Evolutionary conservation across 2,329 filamentous ascomycete species (phyloP).

Genomic region (Cytospora mali): DNA sequence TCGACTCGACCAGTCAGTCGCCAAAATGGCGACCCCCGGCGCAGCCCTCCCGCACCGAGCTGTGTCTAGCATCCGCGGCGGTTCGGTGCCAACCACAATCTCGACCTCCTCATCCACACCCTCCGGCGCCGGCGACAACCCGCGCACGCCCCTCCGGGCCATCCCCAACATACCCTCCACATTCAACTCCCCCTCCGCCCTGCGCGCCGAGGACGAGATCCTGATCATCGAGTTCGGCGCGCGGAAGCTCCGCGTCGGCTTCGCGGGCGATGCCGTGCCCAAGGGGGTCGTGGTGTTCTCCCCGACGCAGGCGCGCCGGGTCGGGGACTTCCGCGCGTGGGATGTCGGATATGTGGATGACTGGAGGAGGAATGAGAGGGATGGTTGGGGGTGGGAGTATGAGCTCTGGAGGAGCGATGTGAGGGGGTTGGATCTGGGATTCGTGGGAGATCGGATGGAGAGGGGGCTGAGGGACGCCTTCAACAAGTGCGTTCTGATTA

Average conservation of each 20-base stretch:
- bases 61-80: conserved; percentile 59
- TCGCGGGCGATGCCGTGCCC: conserved; percentile 80
- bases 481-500: conserved; percentile 61
- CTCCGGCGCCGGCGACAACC: conserved; percentile 41
- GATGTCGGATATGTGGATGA: conserved; percentile 53
- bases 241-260: conserved; percentile 77
- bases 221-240: conserved; percentile 83
- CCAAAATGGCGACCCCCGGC: conserved; percentile 48
- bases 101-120: conserved; percentile 12
- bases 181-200: conserved; percentile 61
- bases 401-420: conserved; percentile 83
- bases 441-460: conserved; percentile 87
- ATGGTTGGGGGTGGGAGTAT: conserved; percentile 62
- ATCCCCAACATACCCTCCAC: conserved; percentile 56
- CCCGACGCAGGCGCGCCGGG: conserved; percentile 74
- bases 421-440: conserved; percentile 70
- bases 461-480: conserved; percentile 79
- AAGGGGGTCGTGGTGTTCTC: conserved; percentile 72
- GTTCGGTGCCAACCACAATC: conserved; percentile 30
- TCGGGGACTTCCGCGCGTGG: conserved; percentile 81
- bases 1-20: background rate
- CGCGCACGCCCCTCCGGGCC: conserved; percentile 63
- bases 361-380: conserved; percentile 49
- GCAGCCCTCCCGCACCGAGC: conserved; percentile 58
- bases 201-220: conserved; percentile 79